These are phyloP conservation scores for Lactarius quietus DNA, from an alignment of 768 basidiomycete genomes.

Conservation along the genomic window DNA sequence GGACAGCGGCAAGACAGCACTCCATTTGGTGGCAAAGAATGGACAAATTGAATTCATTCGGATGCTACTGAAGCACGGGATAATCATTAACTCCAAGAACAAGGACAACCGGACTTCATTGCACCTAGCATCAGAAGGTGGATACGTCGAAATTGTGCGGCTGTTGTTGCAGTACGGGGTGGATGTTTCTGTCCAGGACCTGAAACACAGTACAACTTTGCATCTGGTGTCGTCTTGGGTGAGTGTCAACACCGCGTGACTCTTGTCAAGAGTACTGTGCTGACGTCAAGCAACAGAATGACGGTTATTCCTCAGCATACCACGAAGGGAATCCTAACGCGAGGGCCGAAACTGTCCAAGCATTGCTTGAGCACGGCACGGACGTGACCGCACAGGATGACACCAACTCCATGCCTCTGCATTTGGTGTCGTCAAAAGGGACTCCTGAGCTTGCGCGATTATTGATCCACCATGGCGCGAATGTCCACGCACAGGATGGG, in stretches of 20 bases:
- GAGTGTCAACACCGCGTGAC: neutral
- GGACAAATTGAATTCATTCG: neutral
- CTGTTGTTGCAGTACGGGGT: neutral
- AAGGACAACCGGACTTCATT: neutral
- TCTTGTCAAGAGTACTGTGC: neutral
- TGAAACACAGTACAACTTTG: neutral
- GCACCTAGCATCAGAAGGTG: neutral
- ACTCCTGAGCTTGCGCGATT: neutral
- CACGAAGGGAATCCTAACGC: neutral
- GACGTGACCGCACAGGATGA: neutral
- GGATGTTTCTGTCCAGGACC: neutral
- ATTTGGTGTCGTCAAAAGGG: neutral
- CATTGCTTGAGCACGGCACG: neutral
- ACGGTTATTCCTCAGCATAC: neutral
- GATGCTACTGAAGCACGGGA: neutral
- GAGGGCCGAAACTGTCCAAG: neutral
- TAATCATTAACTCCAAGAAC: neutral
- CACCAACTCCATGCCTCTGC: neutral
- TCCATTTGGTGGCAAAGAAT: neutral
- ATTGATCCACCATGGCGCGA: neutral
- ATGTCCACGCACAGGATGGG: too few relatives aligned
- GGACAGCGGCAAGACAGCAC: neutral
- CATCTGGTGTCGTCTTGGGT: neutral
- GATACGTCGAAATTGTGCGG: neutral
- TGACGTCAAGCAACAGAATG: neutral